phyloP scores from a whole-genome alignment of 495 filamentous ascomycete species.

The Cryomyces minteri region DNA sequence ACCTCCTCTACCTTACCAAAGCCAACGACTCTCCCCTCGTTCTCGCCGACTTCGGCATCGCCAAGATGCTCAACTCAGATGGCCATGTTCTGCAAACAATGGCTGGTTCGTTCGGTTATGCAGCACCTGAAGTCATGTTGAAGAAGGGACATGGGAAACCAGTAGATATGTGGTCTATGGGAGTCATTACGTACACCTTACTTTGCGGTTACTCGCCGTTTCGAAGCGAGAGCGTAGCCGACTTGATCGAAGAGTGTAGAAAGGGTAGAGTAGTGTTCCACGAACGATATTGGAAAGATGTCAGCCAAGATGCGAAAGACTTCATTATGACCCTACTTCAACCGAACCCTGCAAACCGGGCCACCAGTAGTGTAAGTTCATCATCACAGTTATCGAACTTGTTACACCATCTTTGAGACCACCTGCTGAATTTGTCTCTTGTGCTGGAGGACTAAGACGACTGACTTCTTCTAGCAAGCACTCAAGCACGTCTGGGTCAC shows the following conservation, averaged over 20 bases:
- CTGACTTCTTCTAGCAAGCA: slow-evolving; percentile 35
- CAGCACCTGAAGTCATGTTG: slow-evolving; percentile 95
- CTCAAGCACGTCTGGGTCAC: slow-evolving; percentile 79
- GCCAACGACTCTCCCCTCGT: slow-evolving; percentile 66
- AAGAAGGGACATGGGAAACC: slow-evolving; percentile 95
- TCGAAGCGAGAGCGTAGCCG: slow-evolving; percentile 79
- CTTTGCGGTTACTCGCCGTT: slow-evolving; percentile 98
- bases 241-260: slow-evolving; percentile 90
- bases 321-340: slow-evolving; percentile 78
- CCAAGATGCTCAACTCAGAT: slow-evolving; percentile 87
- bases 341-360: slow-evolving; percentile 56
- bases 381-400: not conserved
- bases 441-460: not conserved
- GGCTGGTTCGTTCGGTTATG: slow-evolving; percentile 97
- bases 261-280: slow-evolving; percentile 87
- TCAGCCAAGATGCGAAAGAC: slow-evolving; percentile 86
- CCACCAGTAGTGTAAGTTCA: slow-evolving; percentile 48
- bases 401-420: not conserved
- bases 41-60: slow-evolving; percentile 94
- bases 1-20: slow-evolving; percentile 79
- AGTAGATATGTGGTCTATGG: slow-evolving; percentile 99
- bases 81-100: slow-evolving; percentile 91
- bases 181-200: slow-evolving; percentile 98
- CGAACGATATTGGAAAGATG: slow-evolving; percentile 96
- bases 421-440: not conserved